phyloP scores from a whole-genome alignment of 208 protist genomes.

The Histomonas meleagridis region DNA sequence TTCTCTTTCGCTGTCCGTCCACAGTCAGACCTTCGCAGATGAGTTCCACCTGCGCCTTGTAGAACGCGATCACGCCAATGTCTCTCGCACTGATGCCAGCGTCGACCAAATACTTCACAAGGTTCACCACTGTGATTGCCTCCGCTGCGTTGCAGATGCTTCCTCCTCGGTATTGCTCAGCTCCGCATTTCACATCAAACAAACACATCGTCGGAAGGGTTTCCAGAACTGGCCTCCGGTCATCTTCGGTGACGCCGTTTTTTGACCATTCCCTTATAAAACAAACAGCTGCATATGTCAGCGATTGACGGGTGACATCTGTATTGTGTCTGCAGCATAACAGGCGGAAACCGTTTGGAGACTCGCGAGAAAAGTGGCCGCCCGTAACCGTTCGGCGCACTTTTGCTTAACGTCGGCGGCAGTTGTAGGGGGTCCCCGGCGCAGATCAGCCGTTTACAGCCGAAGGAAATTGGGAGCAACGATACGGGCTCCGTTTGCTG shows the following conservation, averaged over 20 bases:
- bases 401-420: slow-evolving; percentile 34
- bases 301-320: neutral
- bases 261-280: neutral
- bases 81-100: neutral
- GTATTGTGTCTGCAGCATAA: neutral
- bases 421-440: slow-evolving; percentile 43
- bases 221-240: neutral
- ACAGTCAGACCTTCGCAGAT: neutral
- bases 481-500: slow-evolving; percentile 41
- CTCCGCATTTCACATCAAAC: neutral
- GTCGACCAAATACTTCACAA: neutral
- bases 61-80: neutral
- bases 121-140: neutral
- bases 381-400: neutral
- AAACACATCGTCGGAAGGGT: neutral
- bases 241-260: neutral
- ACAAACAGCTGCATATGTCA: neutral
- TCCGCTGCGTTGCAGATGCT: neutral
- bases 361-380: neutral
- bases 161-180: neutral
- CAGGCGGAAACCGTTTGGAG: neutral
- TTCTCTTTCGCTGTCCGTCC: too few relatives aligned
- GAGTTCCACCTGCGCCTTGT: neutral
- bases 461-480: slow-evolving; percentile 37
- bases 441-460: neutral